A percentile compares a stretch with the other conserved stretches of the same genome.
These are phyloP conservation scores for Cordyceps farinosa DNA, from an alignment of 2,329 filamentous ascomycete genomes.

Conservation along the genomic window DNA sequence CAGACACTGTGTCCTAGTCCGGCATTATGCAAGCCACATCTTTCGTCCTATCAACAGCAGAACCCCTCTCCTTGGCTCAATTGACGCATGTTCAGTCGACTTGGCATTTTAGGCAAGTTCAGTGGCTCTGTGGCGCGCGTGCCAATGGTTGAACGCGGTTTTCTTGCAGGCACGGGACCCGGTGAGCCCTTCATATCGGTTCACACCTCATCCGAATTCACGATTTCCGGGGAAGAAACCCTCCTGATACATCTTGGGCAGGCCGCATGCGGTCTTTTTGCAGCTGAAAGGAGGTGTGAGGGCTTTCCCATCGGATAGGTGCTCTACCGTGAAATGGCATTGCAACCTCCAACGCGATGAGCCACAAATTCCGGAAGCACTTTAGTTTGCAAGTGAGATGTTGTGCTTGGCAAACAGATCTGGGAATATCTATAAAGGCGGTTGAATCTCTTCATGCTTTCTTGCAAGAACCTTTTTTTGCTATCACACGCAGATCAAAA, in stretches of 20 bases:
- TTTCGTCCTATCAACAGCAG: conserved; percentile 4
- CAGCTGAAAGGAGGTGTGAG: not conserved
- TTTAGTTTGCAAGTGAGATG: not conserved
- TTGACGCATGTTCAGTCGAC: not conserved
- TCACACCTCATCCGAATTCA: conserved; percentile 13
- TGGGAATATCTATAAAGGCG: conserved; percentile 2
- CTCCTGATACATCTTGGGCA: conserved; percentile 11
- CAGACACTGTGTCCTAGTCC: conserved; percentile 2
- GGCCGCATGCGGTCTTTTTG: not conserved
- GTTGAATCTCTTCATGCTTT: not conserved
- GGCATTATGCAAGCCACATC: not conserved
- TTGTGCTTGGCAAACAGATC: not conserved
- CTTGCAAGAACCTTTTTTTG: conserved; percentile 21
- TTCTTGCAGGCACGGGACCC: not conserved
- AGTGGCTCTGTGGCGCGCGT: not conserved
- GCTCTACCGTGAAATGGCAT: conserved; percentile 9
- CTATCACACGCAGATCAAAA: conserved; percentile 6
- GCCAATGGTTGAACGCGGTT: not conserved
- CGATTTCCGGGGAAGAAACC: conserved; percentile 11
- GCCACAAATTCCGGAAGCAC: not conserved
- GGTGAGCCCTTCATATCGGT: conserved; percentile 16
- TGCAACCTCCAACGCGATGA: not conserved
- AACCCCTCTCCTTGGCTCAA: not conserved
- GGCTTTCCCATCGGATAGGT: conserved; percentile 4
- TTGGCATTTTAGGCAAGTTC: conserved; percentile 7